Base-by-base conservation (phyloP, 179 eudicot genomes). In the Amaranthus tricolor region DNA sequence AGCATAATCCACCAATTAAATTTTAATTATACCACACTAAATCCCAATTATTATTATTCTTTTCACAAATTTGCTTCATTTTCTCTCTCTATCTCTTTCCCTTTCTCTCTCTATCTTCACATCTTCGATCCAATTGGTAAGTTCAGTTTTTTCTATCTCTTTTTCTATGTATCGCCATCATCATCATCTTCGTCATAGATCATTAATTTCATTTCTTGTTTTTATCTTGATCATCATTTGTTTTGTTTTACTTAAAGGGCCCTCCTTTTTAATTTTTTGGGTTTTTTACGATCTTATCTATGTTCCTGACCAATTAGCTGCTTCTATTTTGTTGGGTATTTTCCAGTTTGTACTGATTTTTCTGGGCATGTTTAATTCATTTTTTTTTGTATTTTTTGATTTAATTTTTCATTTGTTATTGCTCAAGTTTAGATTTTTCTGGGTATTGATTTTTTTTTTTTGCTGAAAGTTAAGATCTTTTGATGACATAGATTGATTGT, bases 51-150 rank as follows among this genome's bases (percentile, higher is more conserved):
- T 20, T 6, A 12, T 15, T 9, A 66, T 66, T 48, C 56, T 66
- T 66, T 66, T 5, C 19, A 49, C 40, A 47, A 65, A 44, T 64
- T 64, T 19, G 17, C 53, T 21, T 68, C 59, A 21, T 1, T 19
- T 61, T 61, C 5, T 54, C 58, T 54, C 12, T 54, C 58, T 54
- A 9, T 59, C 62, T 59, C 55, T 48, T 21, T 48, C 9, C 2
- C 24, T 10, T 8, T 66, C 21, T 65, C n/a, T 68, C 45, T 68
- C 71, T 68, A 24, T 21, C 58, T 13, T 12, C 60, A 16, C 21
- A 9, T 3, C n/a, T 44, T 31, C 49, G 72, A 54, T 69, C 61
- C 61, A 69, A 68, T 68, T 7, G 72, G 72, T 69, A 69, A 69
- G 7, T 52, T n/a, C 53, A 19, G 53, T 59, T 68, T 17, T 53